Conservation (phyloP, 352 stramenopile species). For the Phytophthora podocarpi region DNA sequence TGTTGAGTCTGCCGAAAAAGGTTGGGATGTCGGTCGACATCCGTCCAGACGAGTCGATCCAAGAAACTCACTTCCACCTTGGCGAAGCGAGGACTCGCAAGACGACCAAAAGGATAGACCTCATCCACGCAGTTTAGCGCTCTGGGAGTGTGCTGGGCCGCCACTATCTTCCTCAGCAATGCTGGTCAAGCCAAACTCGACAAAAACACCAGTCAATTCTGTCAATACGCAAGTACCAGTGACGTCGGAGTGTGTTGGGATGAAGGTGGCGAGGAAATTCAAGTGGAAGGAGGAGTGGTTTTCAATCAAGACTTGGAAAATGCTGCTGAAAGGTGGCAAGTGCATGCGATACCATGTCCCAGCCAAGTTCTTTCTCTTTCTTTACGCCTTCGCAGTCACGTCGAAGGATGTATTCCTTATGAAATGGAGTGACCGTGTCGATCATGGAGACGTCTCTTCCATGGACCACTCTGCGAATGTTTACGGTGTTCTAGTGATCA, state of each 20-base stretch:
- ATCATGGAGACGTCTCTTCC: conserved; percentile 26
- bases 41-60: conserved; percentile 28
- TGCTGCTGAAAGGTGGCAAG: conserved; percentile 26
- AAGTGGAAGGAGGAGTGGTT: conserved; percentile 40
- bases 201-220: background rate
- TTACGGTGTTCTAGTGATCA: conserved; percentile 42
- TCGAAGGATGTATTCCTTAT: conserved; percentile 48
- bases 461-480: conserved; percentile 38
- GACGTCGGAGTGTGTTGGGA: conserved; percentile 31
- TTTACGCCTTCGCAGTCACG: conserved; percentile 32
- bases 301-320: conserved; percentile 33
- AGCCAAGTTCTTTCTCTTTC: conserved; percentile 37
- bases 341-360: conserved; percentile 31
- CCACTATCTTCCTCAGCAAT: conserved; percentile 1
- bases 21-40: conserved; percentile 25
- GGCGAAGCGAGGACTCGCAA: conserved; percentile 16
- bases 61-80: conserved; percentile 39
- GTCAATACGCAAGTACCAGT: conserved; percentile 22
- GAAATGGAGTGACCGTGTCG: conserved; percentile 40
- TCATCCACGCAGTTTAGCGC: conserved; percentile 10
- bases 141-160: conserved; percentile 28
- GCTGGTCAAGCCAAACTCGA: conserved; percentile 4
- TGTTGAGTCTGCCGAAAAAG: conserved; percentile 31
- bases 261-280: conserved; percentile 25
- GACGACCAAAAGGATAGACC: background rate